A percentile compares a stretch with the other conserved stretches of the same genome.
Conservation (phyloP, 2,329 filamentous ascomycete genomes). For the Parafenestella ontariensis region DNA sequence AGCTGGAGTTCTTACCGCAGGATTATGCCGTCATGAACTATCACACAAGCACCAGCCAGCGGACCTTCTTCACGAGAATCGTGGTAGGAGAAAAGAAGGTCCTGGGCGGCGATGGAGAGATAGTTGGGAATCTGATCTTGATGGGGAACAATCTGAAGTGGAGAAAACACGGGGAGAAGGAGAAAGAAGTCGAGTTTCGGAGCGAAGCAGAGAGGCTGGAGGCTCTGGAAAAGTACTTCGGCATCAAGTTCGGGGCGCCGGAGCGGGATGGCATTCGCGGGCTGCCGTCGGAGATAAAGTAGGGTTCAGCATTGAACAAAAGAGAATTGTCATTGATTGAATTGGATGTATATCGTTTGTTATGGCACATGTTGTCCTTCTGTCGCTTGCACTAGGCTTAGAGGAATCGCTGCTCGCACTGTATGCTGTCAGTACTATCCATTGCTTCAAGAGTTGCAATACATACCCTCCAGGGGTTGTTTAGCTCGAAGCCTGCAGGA, state of each 20-base stretch:
- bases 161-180: conserved; percentile 53
- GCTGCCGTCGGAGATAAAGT: conserved; percentile 43
- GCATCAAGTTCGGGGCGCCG: conserved; percentile 49
- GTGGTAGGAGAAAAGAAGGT: conserved; percentile 61
- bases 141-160: conserved; percentile 55
- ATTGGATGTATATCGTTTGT: conserved; percentile 20
- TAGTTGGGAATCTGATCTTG: conserved; percentile 51
- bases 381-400: conserved; percentile 26
- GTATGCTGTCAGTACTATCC: conserved; percentile 33
- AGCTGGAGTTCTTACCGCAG: conserved; percentile 44
- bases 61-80: conserved; percentile 41
- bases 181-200: conserved; percentile 49
- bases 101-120: conserved; percentile 41
- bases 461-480: conserved; percentile 72
- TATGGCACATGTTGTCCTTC: conserved; percentile 11
- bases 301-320: conserved; percentile 6
- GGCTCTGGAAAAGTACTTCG: conserved; percentile 54
- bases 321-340: conserved; percentile 17
- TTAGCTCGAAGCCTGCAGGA: conserved; percentile 69
- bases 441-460: background rate
- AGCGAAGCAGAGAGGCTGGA: conserved; percentile 54
- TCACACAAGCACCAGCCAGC: conserved; percentile 43
- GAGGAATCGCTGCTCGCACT: conserved; percentile 50
- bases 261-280: conserved; percentile 50
- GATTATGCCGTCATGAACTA: conserved; percentile 47